A percentile compares a stretch with the other conserved stretches of the same genome.
Conservation (phyloP, 208 protist genomes). For the Tritrichomonas musculus region DNA sequence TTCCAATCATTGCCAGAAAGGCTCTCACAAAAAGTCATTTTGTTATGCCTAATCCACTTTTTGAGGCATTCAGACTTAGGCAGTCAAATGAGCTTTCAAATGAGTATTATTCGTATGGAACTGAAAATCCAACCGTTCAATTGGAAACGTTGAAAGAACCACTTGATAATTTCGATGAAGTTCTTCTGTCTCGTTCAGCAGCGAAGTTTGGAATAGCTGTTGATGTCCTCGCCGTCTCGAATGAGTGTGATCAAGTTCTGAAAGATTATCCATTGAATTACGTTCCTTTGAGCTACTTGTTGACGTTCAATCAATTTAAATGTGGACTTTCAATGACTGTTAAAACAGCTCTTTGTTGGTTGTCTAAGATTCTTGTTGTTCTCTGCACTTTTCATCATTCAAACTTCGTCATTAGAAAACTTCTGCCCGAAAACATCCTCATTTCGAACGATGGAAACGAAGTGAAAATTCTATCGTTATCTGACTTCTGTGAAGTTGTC, state of each 20-base stretch:
- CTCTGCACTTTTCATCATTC: neutral
- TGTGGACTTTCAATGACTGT: neutral
- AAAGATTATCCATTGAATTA: neutral
- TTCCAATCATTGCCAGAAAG: neutral
- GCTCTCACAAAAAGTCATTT: neutral
- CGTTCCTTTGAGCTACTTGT: neutral
- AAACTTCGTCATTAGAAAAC: neutral
- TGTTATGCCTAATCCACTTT: neutral
- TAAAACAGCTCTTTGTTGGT: neutral
- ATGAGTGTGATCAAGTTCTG: neutral
- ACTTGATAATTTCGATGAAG: neutral
- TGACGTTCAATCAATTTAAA: neutral
- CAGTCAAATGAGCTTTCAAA: neutral
- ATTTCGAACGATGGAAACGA: neutral
- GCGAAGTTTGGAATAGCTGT: neutral
- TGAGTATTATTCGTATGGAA: neutral
- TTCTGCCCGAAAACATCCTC: neutral
- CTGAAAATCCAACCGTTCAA: neutral
- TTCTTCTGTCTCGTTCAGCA: neutral
- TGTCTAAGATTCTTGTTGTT: neutral
- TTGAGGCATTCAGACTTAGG: neutral
- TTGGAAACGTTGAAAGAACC: neutral
- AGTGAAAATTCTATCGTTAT: too few species aligned
- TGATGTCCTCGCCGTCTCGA: neutral
- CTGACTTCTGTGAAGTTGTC: too few species aligned